Conservation (phyloP, 306 rosid genomes). For the Hippophae tibetana region DNA sequence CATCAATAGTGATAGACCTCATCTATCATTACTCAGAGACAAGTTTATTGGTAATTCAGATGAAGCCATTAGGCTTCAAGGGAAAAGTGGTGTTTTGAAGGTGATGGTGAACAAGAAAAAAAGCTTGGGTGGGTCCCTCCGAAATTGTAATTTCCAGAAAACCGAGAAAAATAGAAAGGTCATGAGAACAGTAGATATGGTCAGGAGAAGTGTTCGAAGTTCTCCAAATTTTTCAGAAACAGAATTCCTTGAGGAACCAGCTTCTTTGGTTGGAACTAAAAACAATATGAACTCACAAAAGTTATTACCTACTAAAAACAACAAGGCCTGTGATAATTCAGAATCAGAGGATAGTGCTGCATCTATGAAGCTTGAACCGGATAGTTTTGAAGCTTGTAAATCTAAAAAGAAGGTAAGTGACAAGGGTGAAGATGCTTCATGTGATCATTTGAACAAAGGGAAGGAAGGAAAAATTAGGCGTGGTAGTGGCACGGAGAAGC, state of each 20-base stretch:
- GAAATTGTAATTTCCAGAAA: conserved; percentile 34
- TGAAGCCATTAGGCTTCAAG: conserved; percentile 83
- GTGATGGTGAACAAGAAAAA: conserved; percentile 74
- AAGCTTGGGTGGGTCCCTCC: conserved; percentile 33
- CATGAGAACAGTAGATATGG: conserved; percentile 36
- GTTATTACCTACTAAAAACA: conserved; percentile 42
- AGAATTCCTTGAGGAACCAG: conserved; percentile 35
- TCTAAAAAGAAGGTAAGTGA: conserved; percentile 34
- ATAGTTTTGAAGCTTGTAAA: conserved; percentile 33
- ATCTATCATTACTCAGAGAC: conserved; percentile 34
- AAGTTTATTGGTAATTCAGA: conserved; percentile 46
- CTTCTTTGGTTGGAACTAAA: conserved; percentile 34
- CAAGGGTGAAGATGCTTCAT: conserved; percentile 44
- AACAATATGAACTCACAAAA: conserved; percentile 31
- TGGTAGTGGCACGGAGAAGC: conserved; percentile 94
- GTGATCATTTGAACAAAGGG: conserved; percentile 30
- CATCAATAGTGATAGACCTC: conserved; percentile 41
- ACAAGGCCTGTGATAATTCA: conserved; percentile 39
- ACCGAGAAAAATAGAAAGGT: conserved; percentile 40
- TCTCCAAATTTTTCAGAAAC: conserved; percentile 37
- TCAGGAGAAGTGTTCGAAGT: conserved; percentile 34
- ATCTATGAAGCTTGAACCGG: conserved; percentile 50
- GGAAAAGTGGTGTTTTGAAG: conserved; percentile 90
- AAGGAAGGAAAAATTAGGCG: conserved; percentile 74
- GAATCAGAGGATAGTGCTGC: conserved; percentile 62